phyloP scores from a whole-genome alignment of 2,329 filamentous ascomycete genomes.

The Tothia fuscella region DNA sequence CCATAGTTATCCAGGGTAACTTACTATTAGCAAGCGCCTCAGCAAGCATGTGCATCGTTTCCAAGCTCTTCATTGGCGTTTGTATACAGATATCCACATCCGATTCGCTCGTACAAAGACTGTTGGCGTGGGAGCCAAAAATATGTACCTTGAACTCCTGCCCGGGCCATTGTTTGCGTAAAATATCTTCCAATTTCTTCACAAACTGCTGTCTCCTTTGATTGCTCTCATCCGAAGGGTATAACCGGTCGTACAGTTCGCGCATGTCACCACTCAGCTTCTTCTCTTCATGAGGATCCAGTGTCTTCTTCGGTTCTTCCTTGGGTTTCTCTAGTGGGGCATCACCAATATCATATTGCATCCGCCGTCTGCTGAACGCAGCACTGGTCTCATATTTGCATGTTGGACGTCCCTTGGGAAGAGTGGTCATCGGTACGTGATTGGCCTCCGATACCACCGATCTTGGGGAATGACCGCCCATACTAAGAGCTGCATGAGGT shows the following conservation, averaged over 20 bases:
- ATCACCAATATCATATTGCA: slow-evolving; percentile 83
- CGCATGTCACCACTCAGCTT: slow-evolving; percentile 70
- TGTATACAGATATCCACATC: slow-evolving; percentile 98
- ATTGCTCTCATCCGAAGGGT: slow-evolving; percentile 71
- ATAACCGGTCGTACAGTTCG: slow-evolving; percentile 70
- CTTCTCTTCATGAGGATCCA: slow-evolving; percentile 28
- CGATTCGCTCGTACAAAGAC: slow-evolving; percentile 88
- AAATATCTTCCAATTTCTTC: slow-evolving; percentile 74
- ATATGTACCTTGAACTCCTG: slow-evolving; percentile 82
- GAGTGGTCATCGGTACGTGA: slow-evolving; percentile 55
- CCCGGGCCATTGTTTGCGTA: slow-evolving; percentile 86
- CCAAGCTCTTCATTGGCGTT: slow-evolving; percentile 75
- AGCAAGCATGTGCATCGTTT: slow-evolving; percentile 83
- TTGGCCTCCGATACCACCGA: slow-evolving; percentile 87
- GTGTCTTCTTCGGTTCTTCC: slow-evolving; percentile 48
- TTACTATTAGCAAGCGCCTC: slow-evolving; percentile 74
- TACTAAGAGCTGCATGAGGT: slow-evolving; percentile 47
- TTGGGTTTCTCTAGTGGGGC: slow-evolving; percentile 61
- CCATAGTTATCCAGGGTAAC: slow-evolving; percentile 23
- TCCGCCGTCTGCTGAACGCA: slow-evolving; percentile 68
- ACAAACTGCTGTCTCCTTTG: slow-evolving; percentile 63
- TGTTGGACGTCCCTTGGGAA: slow-evolving; percentile 50
- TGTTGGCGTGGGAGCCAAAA: slow-evolving; percentile 96
- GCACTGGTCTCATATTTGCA: slow-evolving; percentile 87
- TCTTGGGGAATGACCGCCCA: slow-evolving; percentile 71